phyloP scores from a whole-genome alignment of 768 basidiomycete genomes.

The Naganishia randhawae region DNA sequence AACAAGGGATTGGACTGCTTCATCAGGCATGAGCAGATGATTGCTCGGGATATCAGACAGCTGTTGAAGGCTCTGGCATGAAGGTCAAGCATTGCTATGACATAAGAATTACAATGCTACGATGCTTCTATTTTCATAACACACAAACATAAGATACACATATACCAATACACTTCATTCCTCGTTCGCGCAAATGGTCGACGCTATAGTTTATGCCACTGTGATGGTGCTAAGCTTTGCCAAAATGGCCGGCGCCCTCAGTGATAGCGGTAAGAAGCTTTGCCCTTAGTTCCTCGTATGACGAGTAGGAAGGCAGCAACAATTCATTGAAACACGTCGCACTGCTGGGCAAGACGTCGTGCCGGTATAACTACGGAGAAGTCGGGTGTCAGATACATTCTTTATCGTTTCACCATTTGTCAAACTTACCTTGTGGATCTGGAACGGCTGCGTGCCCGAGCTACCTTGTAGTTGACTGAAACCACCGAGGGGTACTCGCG shows the following conservation, averaged over 20 bases:
- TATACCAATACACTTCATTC: neutral
- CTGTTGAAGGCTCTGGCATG: neutral
- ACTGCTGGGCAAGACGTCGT: slow-evolving; percentile 28
- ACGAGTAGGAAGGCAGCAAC: slow-evolving; percentile 79
- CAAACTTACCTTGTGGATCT: slow-evolving; percentile 89
- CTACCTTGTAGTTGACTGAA: slow-evolving; percentile 80
- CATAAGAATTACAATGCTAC: neutral
- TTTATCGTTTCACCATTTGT: slow-evolving; percentile 68
- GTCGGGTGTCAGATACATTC: slow-evolving; percentile 39
- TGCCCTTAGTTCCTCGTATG: slow-evolving; percentile 92
- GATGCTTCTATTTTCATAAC: neutral
- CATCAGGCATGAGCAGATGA: neutral
- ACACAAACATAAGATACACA: neutral
- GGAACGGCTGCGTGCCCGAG: slow-evolving; percentile 81
- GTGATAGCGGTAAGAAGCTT: slow-evolving; percentile 87
- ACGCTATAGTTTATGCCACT: no score
- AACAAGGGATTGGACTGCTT: slow-evolving; percentile 18
- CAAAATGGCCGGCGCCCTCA: slow-evolving; percentile 94
- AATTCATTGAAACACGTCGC: slow-evolving; percentile 48
- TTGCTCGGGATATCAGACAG: neutral
- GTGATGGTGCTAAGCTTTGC: slow-evolving; percentile 51
- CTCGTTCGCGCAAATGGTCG: no score
- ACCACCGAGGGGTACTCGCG: slow-evolving; percentile 87
- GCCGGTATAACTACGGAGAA: slow-evolving; percentile 29
- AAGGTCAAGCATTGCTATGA: neutral